Evolutionary conservation across 2,329 filamentous ascomycete species (phyloP).

Genomic region (Trichophaea hybrida): DNA sequence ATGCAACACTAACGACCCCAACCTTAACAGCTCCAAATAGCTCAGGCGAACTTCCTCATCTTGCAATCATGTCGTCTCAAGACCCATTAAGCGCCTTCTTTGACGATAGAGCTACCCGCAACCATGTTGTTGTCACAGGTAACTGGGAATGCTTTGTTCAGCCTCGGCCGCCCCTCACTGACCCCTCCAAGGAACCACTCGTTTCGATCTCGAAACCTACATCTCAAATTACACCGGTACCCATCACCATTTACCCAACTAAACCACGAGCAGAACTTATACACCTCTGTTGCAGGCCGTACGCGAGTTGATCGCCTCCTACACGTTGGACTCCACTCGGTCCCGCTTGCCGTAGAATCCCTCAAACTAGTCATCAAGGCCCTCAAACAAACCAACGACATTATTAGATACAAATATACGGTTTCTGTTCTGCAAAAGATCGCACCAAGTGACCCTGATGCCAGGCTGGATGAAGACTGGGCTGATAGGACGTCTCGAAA

Average conservation of each 20-base stretch:
- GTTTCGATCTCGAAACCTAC: conserved; percentile 76
- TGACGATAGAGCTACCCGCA: background rate
- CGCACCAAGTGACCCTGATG: conserved; percentile 53
- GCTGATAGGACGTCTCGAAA: conserved; percentile 46
- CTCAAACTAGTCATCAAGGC: conserved; percentile 62
- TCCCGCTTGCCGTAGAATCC: conserved; percentile 62
- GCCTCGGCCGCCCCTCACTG: background rate
- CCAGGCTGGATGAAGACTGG: conserved; percentile 57
- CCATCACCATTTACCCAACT: conserved; percentile 17
- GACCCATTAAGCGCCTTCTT: background rate
- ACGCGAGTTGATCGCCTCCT: conserved; percentile 69
- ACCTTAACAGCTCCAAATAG: background rate
- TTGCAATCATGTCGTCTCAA: background rate
- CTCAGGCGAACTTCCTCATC: background rate
- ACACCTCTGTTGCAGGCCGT: conserved; percentile 42
- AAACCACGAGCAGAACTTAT: background rate
- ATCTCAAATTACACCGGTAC: conserved; percentile 75
- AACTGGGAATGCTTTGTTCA: background rate
- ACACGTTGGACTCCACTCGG: conserved; percentile 65
- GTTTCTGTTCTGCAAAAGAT: conserved; percentile 50
- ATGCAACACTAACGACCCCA: background rate
- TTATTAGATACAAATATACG: conserved; percentile 54
- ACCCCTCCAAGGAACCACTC: conserved; percentile 1
- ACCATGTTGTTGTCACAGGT: background rate
- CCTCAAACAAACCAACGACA: conserved; percentile 61